phyloP scores from a whole-genome alignment of 345 rosid species.

The Eucalyptus tenuipes region DNA sequence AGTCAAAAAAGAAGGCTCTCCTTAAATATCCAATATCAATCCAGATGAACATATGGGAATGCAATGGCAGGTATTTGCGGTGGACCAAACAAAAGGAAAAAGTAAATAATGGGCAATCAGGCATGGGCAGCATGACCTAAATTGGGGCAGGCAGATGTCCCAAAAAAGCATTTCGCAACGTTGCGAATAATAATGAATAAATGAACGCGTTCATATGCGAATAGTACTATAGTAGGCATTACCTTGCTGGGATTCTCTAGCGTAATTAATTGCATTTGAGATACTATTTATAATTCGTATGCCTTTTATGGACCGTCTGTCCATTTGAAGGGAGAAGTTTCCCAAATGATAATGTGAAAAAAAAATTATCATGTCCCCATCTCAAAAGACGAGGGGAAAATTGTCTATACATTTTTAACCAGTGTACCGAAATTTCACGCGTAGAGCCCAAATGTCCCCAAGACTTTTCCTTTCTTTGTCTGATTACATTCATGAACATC shows the following conservation, averaged over 20 bases:
- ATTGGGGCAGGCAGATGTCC: neutral
- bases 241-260: neutral
- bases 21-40: neutral
- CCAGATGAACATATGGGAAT: neutral
- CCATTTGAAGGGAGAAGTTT: neutral
- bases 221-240: neutral
- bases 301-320: neutral
- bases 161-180: neutral
- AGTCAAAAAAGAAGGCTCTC: neutral
- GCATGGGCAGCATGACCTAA: neutral
- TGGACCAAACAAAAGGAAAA: neutral
- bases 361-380: neutral
- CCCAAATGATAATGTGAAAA: neutral
- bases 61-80: neutral
- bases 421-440: neutral
- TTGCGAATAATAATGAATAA: neutral
- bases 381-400: accelerated
- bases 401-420: neutral
- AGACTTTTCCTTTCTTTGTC: neutral
- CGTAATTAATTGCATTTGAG: neutral
- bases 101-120: neutral
- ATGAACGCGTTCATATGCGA: neutral
- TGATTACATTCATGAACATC: neutral
- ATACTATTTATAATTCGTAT: neutral
- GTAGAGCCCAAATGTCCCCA: neutral